These are phyloP conservation scores for Porodaedalea pini DNA, from an alignment of 1,284 basidiomycete genomes.

Conservation along the genomic window DNA sequence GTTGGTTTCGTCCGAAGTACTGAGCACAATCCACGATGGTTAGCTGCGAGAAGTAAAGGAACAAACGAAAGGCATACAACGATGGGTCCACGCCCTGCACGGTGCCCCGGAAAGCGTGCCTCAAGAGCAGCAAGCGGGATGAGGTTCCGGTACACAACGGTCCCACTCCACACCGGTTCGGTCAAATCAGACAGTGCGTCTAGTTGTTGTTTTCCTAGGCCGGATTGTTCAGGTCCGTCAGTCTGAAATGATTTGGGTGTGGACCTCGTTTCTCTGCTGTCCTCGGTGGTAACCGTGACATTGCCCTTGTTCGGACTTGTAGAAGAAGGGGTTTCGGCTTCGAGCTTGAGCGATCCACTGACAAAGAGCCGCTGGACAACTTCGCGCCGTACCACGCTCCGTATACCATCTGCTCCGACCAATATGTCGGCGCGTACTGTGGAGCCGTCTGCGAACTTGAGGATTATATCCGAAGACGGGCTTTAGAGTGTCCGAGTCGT, in stretches of 20 bases:
- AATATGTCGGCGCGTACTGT: conserved; percentile 19
- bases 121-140: conserved; percentile 18
- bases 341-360: neutral
- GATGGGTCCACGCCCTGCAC: conserved; percentile 11
- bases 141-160: conserved; percentile 21
- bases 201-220: neutral
- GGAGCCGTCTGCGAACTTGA: conserved; percentile 22
- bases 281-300: too few species aligned
- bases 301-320: neutral
- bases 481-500: neutral
- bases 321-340: neutral
- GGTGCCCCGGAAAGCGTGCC: conserved; percentile 10
- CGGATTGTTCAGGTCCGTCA: neutral
- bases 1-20: conserved; percentile 17
- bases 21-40: neutral
- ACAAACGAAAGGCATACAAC: conserved; percentile 2
- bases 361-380: conserved; percentile 8
- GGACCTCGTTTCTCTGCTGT: too few species aligned
- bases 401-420: conserved; percentile 23
- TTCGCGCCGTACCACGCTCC: conserved; percentile 14
- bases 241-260: too few species aligned
- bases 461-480: conserved; percentile 2
- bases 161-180: conserved; percentile 24
- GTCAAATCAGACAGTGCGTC: conserved; percentile 2
- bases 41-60: neutral